Evolutionary conservation across 371 early-diverging fungal species (phyloP).

Genomic region (Gilbertella persicaria): DNA sequence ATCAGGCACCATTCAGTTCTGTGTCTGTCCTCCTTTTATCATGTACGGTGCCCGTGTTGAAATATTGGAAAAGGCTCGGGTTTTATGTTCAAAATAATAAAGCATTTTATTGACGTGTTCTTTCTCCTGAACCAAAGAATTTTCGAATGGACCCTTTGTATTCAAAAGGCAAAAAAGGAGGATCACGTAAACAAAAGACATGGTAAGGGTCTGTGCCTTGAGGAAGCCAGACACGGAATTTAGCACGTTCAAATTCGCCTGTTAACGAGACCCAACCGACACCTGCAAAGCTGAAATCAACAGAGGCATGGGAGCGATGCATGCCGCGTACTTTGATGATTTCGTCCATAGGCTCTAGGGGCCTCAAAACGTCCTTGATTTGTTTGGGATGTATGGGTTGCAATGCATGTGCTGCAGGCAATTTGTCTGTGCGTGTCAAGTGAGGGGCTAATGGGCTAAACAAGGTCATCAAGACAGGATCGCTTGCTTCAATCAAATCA

Average conservation of each 20-base stretch:
- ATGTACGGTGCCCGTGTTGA: conserved; percentile 22
- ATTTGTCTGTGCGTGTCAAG: conserved; percentile 56
- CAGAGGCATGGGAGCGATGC: conserved; percentile 49
- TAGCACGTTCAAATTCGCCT: conserved; percentile 53
- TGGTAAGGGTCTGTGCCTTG: conserved; percentile 41
- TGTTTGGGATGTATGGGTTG: conserved; percentile 7
- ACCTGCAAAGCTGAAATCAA: conserved; percentile 67
- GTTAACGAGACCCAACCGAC: conserved; percentile 70
- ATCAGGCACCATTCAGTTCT: conserved; percentile 37
- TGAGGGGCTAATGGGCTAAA: conserved; percentile 62
- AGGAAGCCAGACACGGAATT: conserved; percentile 56
- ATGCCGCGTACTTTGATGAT: conserved; percentile 42
- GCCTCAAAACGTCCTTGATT: conserved; percentile 11
- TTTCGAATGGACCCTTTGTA: conserved; percentile 51
- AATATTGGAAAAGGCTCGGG: conserved; percentile 39
- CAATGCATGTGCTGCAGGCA: conserved; percentile 25
- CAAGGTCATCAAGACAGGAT: conserved; percentile 57
- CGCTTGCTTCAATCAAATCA: conserved; percentile 52
- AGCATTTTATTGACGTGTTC: conserved; percentile 26
- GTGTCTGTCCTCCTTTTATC: conserved; percentile 43
- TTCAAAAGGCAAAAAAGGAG: conserved; percentile 67
- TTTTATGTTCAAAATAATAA: conserved; percentile 24
- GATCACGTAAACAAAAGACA: conserved; percentile 47
- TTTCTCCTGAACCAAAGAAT: conserved; percentile 48
- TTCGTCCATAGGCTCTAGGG: conserved; percentile 32